phyloP scores from a whole-genome alignment of 441 rosid species.

The Croton setiger region DNA sequence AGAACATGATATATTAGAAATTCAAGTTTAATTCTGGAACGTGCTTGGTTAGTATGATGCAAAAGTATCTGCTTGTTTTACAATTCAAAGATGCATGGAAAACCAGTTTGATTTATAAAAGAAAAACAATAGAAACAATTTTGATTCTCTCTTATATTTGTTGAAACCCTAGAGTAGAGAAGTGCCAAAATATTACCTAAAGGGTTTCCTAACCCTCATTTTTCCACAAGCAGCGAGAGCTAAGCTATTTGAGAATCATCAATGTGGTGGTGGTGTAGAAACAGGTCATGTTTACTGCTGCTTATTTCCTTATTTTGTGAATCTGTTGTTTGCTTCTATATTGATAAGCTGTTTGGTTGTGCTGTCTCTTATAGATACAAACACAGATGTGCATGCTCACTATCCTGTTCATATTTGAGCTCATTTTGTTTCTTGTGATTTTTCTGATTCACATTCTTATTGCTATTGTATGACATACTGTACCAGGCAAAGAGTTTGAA shows the following conservation, averaged over 20 bases:
- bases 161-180: background rate
- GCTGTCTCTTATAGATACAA: conserved; percentile 1
- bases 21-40: no score
- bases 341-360: background rate
- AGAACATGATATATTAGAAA: background rate
- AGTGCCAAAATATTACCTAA: background rate
- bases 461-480: conserved; percentile 15
- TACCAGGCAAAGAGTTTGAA: conserved; percentile 74
- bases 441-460: background rate
- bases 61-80: background rate
- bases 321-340: background rate
- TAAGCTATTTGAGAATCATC: background rate
- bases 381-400: background rate
- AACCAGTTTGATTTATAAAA: background rate
- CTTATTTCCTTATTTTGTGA: conserved; percentile 1
- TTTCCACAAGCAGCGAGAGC: background rate
- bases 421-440: conserved; percentile 6
- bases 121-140: background rate
- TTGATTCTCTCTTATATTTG: background rate
- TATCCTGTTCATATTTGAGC: background rate
- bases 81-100: background rate
- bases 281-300: background rate
- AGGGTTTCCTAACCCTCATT: background rate
- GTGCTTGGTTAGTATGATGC: background rate
- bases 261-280: background rate